A percentile compares a stretch with the other conserved stretches of the same genome.
phyloP scores from a whole-genome alignment of 352 stramenopile genomes.

The Phytopythium kandeliae region DNA sequence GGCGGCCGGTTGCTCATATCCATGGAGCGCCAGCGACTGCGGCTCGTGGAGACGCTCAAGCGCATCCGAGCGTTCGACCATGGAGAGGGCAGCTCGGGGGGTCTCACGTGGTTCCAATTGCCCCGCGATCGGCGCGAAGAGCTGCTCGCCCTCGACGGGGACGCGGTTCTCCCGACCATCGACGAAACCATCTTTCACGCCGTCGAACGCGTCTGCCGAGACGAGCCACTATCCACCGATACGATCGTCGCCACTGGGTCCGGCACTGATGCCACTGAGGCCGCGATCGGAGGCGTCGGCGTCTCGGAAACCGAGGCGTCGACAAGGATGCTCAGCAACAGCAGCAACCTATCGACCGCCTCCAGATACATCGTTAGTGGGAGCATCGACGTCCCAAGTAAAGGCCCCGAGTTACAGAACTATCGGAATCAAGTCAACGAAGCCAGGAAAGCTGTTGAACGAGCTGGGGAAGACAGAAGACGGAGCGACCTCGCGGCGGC shows the following conservation, averaged over 20 bases:
- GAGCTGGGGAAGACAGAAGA: conserved; percentile 6
- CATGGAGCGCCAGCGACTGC: conserved; percentile 22
- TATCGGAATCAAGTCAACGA: not conserved
- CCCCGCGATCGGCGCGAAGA: conserved; percentile 15
- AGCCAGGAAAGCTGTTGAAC: not conserved
- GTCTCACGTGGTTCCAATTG: conserved; percentile 23
- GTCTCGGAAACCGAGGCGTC: not conserved
- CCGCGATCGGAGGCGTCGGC: not conserved
- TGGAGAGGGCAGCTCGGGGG: conserved; percentile 7
- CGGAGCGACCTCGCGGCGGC: conserved; percentile 27
- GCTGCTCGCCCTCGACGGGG: conserved; percentile 7
- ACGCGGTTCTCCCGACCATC: conserved; percentile 17
- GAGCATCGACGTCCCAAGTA: not conserved
- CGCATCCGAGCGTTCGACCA: conserved; percentile 20
- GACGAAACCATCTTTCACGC: conserved; percentile 14
- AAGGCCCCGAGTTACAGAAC: not conserved
- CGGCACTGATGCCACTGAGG: not conserved
- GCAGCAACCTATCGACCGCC: not conserved
- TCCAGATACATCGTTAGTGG: not conserved
- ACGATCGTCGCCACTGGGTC: too few species aligned
- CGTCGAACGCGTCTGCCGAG: conserved; percentile 14
- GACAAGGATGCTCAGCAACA: not conserved
- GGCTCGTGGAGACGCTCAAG: conserved; percentile 21
- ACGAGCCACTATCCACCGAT: not conserved
- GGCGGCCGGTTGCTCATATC: conserved; percentile 10